Base-by-base conservation (phyloP, 495 filamentous ascomycete genomes). In the Trichoderma virens region DNA sequence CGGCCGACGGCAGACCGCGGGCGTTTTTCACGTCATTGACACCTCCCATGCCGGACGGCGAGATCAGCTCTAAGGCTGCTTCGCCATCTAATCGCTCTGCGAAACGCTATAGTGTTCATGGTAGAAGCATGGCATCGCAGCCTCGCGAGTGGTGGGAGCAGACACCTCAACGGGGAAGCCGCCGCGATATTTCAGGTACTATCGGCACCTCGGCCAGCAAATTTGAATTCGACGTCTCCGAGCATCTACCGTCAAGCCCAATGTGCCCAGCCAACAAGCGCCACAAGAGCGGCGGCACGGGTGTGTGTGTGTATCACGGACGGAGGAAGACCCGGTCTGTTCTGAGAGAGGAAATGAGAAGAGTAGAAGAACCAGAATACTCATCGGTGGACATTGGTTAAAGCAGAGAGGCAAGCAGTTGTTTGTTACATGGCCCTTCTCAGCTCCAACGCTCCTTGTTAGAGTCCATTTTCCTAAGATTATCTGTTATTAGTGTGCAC, bases 161-260 rank as follows among this genome's bases (percentile, higher is more conserved):
- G 27, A 47, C 47, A 20, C 64, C n/a, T 20, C n/a, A 32, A 11
- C 35, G 60, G 20, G 34, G 18, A 25, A 30, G 31, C 38, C 60
- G 60, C 31, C 60, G 35, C 35, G 60, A 38, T n/a, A 7, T 38
- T n/a, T 9, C 28, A 20, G n/a, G 31, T 3, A 1, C 60, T 5
- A 30, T 6, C 31, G 14, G 18, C 16, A n/a, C 2, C 14, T 35
- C 27, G 11, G 27, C 59, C 23, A 38, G 14, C 18, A 41, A 14
- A 60, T 85, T 86, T 66, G 78, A 82, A 61, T 78, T 83, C 64
- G 75, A 84, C 61, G 69, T 86, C 23, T 85, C 86, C n/a, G 85
- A 88, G 51, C 87, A 90, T 73, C 70, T 88, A 20, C 85, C 84
- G 13, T 79, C 62, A 56, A 88, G 85, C 67, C 86, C 86, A 45